Base-by-base conservation (phyloP, 345 rosid genomes). In the Acer negundo region DNA sequence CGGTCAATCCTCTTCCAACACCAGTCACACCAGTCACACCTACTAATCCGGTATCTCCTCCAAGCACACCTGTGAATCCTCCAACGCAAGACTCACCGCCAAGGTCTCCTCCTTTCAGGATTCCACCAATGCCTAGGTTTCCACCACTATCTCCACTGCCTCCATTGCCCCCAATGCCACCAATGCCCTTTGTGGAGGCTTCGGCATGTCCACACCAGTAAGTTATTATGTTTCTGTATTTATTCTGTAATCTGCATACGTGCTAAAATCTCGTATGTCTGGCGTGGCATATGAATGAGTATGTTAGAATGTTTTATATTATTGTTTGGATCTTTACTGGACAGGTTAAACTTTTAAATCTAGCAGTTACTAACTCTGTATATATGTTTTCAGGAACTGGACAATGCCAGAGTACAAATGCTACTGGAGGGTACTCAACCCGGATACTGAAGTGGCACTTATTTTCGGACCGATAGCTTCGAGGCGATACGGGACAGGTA, bases 141-240 rank as follows among this genome's bases (percentile, higher is more conserved):
- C 94, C 94, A 10, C 92, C 93, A 31, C 19, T 65, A 46, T 71
- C 73, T 20, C 23, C 49, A 24, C 24, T 75, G 56, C 81, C 81
- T 1, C 76, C 72, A 5, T 65, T 82, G 62, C 68, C 79, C 38
- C 88, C 86, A 5, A 47, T 88, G 87, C 86, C 92, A 7, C 91
- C 90, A 4, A 2, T 79, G 72, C 91, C 91, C 15, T 90, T 88
- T 85, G 44, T 82, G 20, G 92, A 89, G 76, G 85, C 93, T 74
- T 92, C 98, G 8, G 97, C 97, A 44, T 96, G 98, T 77, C 75
- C 97, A 11, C 86, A 92, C 77, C 86, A 86, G 98, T 91, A 87
- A 91, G 97, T 85, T 35, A 35, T 35, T 35, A 4, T 4, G 38
- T 35, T 35, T 35, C 38, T 35, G 6, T 4, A 35, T 35, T 35